Percentiles rank a stretch among this genome's conserved stretches.
Evolutionary conservation across 768 basidiomycete genomes (phyloP).

Genomic region (Pisolithus sp.): DNA sequence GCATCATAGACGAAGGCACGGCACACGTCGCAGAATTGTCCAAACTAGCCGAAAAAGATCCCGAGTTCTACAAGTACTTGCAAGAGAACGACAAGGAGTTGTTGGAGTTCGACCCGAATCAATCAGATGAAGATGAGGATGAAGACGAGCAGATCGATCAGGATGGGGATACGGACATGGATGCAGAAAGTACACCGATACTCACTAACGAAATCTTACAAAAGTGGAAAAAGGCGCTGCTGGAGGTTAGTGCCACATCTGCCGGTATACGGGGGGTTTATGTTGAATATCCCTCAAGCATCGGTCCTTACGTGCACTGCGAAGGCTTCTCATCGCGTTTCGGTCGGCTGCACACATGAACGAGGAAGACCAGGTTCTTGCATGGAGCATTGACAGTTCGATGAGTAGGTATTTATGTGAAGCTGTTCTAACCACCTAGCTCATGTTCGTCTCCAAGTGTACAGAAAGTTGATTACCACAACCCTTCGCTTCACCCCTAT

Average conservation of each 20-base stretch:
- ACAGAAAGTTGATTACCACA: conserved; percentile 86
- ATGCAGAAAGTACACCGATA: conserved; percentile 40
- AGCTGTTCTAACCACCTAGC: background rate
- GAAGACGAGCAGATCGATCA: conserved; percentile 47
- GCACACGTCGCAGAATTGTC: conserved; percentile 77
- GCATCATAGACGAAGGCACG: conserved; percentile 55
- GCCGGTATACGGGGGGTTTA: background rate
- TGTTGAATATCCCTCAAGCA: conserved; percentile 43
- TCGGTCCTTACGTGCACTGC: conserved; percentile 75
- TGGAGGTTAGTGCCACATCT: conserved; percentile 51
- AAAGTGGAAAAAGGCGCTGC: conserved; percentile 83
- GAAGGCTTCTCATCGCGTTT: conserved; percentile 85
- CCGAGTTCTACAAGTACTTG: conserved; percentile 98
- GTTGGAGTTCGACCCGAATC: conserved; percentile 65
- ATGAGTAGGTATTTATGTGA: conserved; percentile 22
- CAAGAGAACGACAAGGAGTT: conserved; percentile 92
- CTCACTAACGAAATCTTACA: conserved; percentile 66
- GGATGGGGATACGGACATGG: conserved; percentile 35
- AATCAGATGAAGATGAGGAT: conserved; percentile 41
- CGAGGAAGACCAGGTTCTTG: conserved; percentile 71
- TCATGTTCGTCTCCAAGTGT: conserved; percentile 48
- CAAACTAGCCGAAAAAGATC: conserved; percentile 90
- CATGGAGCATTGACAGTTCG: conserved; percentile 82
- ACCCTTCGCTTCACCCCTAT: conserved; percentile 87
- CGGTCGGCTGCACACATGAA: conserved; percentile 87